Evolutionary conservation across 2,329 filamentous ascomycete genomes (phyloP).

Genomic region (Calonectria fujianensis): DNA sequence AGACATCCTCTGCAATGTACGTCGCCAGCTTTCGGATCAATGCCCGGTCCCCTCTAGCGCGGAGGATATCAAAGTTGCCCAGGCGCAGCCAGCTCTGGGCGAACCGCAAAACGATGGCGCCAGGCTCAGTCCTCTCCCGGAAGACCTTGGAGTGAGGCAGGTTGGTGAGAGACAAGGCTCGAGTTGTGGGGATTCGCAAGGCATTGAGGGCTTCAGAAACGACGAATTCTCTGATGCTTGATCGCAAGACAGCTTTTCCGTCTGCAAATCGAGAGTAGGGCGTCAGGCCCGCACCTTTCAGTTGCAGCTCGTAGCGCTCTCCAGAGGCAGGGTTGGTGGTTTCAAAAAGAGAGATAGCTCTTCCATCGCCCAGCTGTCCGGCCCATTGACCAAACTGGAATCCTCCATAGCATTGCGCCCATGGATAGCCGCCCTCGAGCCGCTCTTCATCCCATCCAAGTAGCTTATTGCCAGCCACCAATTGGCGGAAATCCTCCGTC

Average conservation of each 20-base stretch:
- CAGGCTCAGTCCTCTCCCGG: constrained; percentile 89
- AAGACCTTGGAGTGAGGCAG: constrained; percentile 83
- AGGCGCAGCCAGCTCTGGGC: constrained; percentile 94
- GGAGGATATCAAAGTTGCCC: constrained; percentile 96
- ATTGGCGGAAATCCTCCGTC: constrained; percentile 83
- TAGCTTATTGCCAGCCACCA: constrained; percentile 89
- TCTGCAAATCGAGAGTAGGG: constrained; percentile 98
- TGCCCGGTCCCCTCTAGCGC: constrained; percentile 85
- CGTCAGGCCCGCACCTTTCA: constrained; percentile 95
- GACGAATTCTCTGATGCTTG: constrained; percentile 94
- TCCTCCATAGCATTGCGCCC: constrained; percentile 98
- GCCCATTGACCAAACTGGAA: constrained; percentile 91
- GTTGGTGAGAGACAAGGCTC: constrained; percentile 88
- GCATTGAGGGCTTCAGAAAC: constrained; percentile 93
- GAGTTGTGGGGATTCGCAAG: constrained; percentile 88
- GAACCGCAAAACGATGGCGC: constrained; percentile 93
- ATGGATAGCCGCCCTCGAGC: constrained; percentile 87
- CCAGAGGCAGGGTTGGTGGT: constrained; percentile 83
- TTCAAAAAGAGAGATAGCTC: constrained; percentile 96
- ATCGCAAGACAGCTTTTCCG: constrained; percentile 93
- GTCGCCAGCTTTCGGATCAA: constrained; percentile 84
- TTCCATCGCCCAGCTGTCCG: constrained; percentile 94
- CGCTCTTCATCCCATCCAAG: constrained; percentile 84
- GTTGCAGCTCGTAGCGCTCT: constrained; percentile 90
- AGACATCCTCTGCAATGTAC: constrained; percentile 91